Conservation (phyloP, 208 protist genomes). For the Phytomonas francai region DNA sequence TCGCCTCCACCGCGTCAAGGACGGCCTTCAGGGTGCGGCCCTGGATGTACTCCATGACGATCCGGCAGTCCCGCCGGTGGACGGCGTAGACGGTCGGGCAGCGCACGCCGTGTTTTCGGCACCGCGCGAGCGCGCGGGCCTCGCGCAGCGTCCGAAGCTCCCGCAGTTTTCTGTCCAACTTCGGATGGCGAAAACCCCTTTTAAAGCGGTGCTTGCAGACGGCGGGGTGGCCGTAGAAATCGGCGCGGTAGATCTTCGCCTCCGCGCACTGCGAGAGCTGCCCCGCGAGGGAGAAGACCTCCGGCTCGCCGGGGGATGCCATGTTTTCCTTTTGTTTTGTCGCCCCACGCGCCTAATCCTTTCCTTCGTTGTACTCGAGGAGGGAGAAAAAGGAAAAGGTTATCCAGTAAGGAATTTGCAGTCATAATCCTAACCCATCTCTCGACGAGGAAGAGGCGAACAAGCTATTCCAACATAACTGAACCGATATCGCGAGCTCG, state of each 20-base stretch:
- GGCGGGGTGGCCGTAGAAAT: slow-evolving; percentile 49
- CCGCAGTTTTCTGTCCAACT: slow-evolving; percentile 65
- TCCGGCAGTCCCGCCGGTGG: slow-evolving; percentile 33
- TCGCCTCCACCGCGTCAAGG: slow-evolving; percentile 22
- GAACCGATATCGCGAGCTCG: no score
- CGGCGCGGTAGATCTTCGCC: slow-evolving; percentile 62
- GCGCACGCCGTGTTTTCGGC: slow-evolving; percentile 46
- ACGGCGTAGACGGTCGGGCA: slow-evolving; percentile 56
- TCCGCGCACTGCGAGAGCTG: slow-evolving; percentile 71
- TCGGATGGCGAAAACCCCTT: slow-evolving; percentile 68
- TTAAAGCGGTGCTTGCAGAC: slow-evolving; percentile 71
- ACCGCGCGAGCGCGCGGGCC: slow-evolving; percentile 55
- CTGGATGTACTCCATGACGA: slow-evolving; percentile 80
- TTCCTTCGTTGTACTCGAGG: no score
- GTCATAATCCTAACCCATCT: no score
- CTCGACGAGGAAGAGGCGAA: no score
- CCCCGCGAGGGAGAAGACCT: slow-evolving; percentile 9
- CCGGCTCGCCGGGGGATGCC: slow-evolving; percentile 9
- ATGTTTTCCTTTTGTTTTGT: background rate
- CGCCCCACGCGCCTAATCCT: background rate
- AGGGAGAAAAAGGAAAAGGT: no score
- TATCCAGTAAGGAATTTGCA: background rate
- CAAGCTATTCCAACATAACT: no score
- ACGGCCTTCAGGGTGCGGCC: slow-evolving; percentile 60
- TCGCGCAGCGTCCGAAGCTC: slow-evolving; percentile 77